Evolutionary conservation across 2,329 filamentous ascomycete species (phyloP).

Genomic region (Monosporascus cannonballus): DNA sequence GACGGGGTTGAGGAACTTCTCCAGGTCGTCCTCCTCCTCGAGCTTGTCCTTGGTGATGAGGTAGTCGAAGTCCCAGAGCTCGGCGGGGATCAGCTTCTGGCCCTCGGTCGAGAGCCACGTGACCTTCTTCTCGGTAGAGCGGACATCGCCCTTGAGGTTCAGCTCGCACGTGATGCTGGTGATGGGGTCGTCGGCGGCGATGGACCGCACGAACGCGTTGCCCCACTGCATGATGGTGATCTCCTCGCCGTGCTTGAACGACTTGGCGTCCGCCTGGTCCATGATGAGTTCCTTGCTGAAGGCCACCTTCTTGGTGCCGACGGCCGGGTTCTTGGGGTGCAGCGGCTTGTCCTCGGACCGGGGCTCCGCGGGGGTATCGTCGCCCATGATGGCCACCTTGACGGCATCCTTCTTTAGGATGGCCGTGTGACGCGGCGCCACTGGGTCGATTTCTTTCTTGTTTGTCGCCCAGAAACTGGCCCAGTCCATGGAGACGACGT

Average conservation of each 20-base stretch:
- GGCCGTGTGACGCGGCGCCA: slow-evolving; percentile 68
- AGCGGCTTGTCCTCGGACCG: slow-evolving; percentile 72
- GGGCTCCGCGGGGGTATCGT: slow-evolving; percentile 57
- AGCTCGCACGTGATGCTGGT: slow-evolving; percentile 72
- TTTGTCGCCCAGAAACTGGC: slow-evolving; percentile 66
- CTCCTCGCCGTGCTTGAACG: slow-evolving; percentile 79
- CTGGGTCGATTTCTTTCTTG: slow-evolving; percentile 76
- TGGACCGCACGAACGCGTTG: slow-evolving; percentile 71
- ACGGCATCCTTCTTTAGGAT: slow-evolving; percentile 67
- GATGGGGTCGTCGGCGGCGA: slow-evolving; percentile 54
- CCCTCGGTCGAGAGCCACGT: slow-evolving; percentile 80
- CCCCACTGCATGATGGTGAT: slow-evolving; percentile 98
- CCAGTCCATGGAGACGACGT: slow-evolving; percentile 82
- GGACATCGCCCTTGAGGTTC: slow-evolving; percentile 89
- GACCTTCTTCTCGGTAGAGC: slow-evolving; percentile 93
- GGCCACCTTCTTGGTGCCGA: slow-evolving; percentile 80
- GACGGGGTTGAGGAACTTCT: slow-evolving; percentile 72
- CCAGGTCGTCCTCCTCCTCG: slow-evolving; percentile 78
- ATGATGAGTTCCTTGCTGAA: slow-evolving; percentile 71
- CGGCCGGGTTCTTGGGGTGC: slow-evolving; percentile 80
- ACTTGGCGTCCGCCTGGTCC: slow-evolving; percentile 80
- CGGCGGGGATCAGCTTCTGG: slow-evolving; percentile 72
- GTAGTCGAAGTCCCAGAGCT: slow-evolving; percentile 93
- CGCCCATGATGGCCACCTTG: slow-evolving; percentile 61
- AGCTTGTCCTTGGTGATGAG: slow-evolving; percentile 93